These are phyloP conservation scores for Heterobasidion irregulare DNA, from an alignment of 1,284 basidiomycete genomes.

Conservation along the genomic window DNA sequence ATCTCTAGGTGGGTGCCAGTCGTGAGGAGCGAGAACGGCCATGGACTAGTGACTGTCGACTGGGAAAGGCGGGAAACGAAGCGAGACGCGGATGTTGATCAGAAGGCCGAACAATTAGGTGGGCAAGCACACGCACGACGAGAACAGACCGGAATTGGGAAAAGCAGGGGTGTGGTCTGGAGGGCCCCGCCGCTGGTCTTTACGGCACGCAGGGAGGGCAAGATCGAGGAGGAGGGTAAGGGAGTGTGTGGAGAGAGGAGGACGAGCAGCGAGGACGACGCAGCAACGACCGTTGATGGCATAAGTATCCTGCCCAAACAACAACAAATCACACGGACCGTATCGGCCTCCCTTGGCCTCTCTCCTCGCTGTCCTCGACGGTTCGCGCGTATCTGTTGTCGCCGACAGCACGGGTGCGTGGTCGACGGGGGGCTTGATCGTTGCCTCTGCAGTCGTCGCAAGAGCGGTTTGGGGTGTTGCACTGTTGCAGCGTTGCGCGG, in stretches of 20 bases:
- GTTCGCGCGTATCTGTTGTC: too few species aligned
- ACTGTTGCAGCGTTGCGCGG: too few species aligned
- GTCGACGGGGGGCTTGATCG: too few species aligned
- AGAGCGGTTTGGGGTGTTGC: too few species aligned
- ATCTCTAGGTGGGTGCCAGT: conserved; percentile 62
- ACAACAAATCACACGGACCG: neutral
- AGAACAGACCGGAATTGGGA: neutral
- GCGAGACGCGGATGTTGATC: neutral
- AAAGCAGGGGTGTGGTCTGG: neutral
- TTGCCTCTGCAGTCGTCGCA: too few species aligned
- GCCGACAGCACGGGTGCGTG: too few species aligned
- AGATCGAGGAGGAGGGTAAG: neutral
- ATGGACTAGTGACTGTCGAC: conserved; percentile 38
- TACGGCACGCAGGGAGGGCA: too few species aligned
- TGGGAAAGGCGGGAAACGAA: conserved; percentile 12
- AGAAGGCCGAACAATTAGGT: neutral
- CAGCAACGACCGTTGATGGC: neutral
- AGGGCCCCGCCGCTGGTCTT: too few species aligned
- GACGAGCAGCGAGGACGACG: conserved; percentile 1
- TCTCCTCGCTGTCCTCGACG: too few species aligned
- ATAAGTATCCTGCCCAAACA: neutral
- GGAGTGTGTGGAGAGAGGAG: neutral
- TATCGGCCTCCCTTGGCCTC: too few species aligned
- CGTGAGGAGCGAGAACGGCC: conserved; percentile 67
- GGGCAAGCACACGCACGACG: neutral